phyloP scores from a whole-genome alignment of 139 green algal species.

The Ettlia oleoabundans region DNA sequence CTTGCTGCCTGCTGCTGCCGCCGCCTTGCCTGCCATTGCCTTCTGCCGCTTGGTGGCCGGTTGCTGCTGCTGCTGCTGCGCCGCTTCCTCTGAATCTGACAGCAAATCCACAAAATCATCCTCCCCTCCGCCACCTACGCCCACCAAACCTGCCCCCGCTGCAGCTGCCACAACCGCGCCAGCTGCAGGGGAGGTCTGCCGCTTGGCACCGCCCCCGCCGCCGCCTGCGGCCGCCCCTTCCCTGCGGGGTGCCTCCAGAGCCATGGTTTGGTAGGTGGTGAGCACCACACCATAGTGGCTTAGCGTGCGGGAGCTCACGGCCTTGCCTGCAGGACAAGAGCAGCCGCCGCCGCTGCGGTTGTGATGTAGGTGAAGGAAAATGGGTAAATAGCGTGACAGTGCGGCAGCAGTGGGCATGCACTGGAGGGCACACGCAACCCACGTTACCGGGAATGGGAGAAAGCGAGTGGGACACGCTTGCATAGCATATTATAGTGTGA shows the following conservation, averaged over 20 bases:
- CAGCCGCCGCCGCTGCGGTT: too few relatives aligned
- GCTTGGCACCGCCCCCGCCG: background rate
- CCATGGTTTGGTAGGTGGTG: slow-evolving; percentile 92
- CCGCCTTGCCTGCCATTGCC: slow-evolving; percentile 5
- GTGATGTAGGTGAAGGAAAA: too few relatives aligned
- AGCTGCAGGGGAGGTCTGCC: background rate
- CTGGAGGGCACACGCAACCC: background rate
- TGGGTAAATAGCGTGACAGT: too few relatives aligned
- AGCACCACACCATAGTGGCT: slow-evolving; percentile 77
- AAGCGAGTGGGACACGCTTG: too few relatives aligned
- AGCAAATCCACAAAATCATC: slow-evolving; percentile 15
- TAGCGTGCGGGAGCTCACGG: slow-evolving; percentile 43
- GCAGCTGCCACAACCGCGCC: background rate
- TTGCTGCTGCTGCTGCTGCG: background rate
- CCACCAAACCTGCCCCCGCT: background rate
- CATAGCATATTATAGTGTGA: too few relatives aligned
- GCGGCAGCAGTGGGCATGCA: too few relatives aligned
- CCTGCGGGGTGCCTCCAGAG: slow-evolving; percentile 46
- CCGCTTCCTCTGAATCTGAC: background rate
- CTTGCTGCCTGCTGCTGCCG: background rate
- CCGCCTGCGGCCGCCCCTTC: slow-evolving; percentile 12
- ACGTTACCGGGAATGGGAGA: too few relatives aligned
- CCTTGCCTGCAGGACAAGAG: slow-evolving; percentile 49
- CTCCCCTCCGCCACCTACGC: background rate
- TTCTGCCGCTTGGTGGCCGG: slow-evolving; percentile 25